Evolutionary conservation across 1,139 yeast species (phyloP), one percentile per base, ranked within the genome.

Genomic region (Citeromyces hawaiiensis): DNA sequence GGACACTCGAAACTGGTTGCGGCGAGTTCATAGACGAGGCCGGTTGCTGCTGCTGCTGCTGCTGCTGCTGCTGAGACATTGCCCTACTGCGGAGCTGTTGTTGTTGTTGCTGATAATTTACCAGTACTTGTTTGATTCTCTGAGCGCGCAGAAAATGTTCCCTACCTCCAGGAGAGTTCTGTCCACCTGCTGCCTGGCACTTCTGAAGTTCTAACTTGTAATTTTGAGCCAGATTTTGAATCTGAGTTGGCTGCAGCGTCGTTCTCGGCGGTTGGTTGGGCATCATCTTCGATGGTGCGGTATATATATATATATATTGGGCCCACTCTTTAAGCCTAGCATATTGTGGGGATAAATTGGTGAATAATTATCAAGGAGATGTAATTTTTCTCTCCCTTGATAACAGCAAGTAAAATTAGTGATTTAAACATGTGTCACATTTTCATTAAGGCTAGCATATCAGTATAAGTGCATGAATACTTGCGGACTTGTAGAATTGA

Each of bases 91-190:
- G 57, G 39, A 50, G 54, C 40, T 48, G 49, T 43, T 47, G 50
- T 45, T 50, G 57, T 45, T 49, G 59, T 47, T 47, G 48, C 50
- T 48, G 51, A 52, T 48, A 51, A 48, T 54, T 47, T 46, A 60
- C 47, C 50, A 58, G 40, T 69, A 66, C 43, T 63, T 67, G 54
- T 48, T 70, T 73, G 48, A 83, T 76, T 43, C 72, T 72, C 42
- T 82, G 82, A 2, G 91, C 93, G 44, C 75, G 77, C 45, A 67
- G 63, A 47, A 72, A 61, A 51, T 81, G 85, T 48, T 71, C 76
- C 53, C 73, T 74, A n/a, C 88, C 91, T 47, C 72, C 77, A 0
- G 73, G 78, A 6, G 83, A 71, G 11, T 30, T 30, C 38, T 76
- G 78, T 10, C 63, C 58, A 5, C 80, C 80, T 1, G 66, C 60